A percentile compares a stretch with the other conserved stretches of the same genome.
phyloP scores from a whole-genome alignment of 208 protist species.

The Trypanosomatidae sp. region DNA sequence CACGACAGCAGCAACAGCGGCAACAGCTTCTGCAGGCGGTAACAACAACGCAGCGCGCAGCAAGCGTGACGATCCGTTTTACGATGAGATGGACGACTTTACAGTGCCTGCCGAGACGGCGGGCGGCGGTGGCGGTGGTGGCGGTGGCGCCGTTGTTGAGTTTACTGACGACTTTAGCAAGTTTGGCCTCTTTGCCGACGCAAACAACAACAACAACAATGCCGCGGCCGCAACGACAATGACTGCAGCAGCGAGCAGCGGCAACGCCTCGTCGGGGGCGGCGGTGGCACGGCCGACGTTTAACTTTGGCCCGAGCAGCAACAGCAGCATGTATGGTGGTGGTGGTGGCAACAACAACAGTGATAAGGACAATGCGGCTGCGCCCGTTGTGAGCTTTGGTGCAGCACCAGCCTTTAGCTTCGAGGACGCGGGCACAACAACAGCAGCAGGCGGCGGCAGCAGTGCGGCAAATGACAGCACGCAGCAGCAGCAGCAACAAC shows the following conservation, averaged over 20 bases:
- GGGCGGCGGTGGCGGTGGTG: constrained; percentile 2
- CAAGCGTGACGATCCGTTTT: constrained; percentile 41
- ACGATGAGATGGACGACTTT: constrained; percentile 67
- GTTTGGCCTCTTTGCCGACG: constrained; percentile 8
- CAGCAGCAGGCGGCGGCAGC: too few relatives aligned
- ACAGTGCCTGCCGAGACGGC: constrained; percentile 14
- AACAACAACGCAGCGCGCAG: constrained; percentile 9
- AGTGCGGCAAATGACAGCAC: too few relatives aligned
- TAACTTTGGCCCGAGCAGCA: constrained; percentile 27
- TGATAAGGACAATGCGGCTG: not conserved
- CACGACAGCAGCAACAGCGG: not conserved
- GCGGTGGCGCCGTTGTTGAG: constrained; percentile 14
- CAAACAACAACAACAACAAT: not conserved
- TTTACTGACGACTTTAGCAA: constrained; percentile 11
- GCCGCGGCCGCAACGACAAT: not conserved
- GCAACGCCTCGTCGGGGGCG: not conserved
- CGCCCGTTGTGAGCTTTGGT: not conserved
- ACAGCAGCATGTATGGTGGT: constrained; percentile 2
- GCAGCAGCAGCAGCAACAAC: too few relatives aligned
- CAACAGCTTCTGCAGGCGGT: too few relatives aligned
- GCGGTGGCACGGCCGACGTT: constrained; percentile 25
- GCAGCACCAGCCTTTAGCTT: not conserved
- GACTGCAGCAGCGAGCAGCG: not conserved
- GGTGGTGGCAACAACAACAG: constrained; percentile 4
- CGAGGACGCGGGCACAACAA: too few relatives aligned